Conservation (phyloP, 129 eudicot species). For the Artemisia argyi region DNA sequence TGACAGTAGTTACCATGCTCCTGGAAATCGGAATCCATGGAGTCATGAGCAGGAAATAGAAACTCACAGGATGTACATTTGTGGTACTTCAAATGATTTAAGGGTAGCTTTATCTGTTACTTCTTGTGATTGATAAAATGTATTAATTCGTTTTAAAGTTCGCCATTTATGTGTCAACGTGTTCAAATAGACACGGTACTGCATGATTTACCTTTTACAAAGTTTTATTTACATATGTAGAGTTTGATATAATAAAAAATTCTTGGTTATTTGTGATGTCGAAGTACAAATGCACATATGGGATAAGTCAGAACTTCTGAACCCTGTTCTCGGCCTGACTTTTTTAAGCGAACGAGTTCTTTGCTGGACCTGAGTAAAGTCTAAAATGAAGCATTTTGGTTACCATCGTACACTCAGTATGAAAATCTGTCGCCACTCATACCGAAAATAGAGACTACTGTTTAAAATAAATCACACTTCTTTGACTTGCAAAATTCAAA, state of each 20-base stretch:
- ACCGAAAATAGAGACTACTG: too few relatives aligned
- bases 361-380: too few relatives aligned
- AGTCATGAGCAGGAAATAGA: constrained; percentile 62
- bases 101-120: constrained; percentile 80
- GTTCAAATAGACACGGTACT: constrained; percentile 3
- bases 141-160: not conserved
- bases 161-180: not conserved
- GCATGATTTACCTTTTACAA: not conserved
- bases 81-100: constrained; percentile 83
- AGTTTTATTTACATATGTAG: not conserved
- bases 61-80: constrained; percentile 87
- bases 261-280: not conserved
- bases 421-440: too few relatives aligned
- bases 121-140: constrained; percentile 61
- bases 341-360: not conserved
- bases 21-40: constrained; percentile 39
- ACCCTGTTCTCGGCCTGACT: too few relatives aligned
- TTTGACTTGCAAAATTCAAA: too few relatives aligned
- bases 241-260: not conserved
- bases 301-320: too few relatives aligned
- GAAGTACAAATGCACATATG: not conserved
- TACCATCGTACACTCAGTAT: too few relatives aligned
- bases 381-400: too few relatives aligned
- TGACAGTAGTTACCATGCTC: constrained; percentile 65
- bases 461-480: too few relatives aligned